Evolutionary conservation across 176 grass and related monocot species (phyloP).

Genomic region (Chloris gayana): DNA sequence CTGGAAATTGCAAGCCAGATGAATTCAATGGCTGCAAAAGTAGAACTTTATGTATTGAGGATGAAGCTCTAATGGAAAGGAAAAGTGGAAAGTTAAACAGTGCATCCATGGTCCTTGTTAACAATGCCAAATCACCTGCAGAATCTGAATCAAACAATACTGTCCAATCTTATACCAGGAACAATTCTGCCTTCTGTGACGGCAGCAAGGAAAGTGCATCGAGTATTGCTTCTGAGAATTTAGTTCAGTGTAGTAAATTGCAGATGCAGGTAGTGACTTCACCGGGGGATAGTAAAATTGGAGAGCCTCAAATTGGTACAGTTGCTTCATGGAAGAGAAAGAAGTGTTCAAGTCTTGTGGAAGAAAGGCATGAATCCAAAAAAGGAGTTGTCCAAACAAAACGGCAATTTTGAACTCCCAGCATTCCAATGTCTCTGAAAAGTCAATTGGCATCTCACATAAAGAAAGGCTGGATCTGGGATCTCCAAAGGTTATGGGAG

Average conservation of each 20-base stretch:
- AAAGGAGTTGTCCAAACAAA: background rate
- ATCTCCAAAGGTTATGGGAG: constrained; percentile 27
- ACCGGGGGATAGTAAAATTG: constrained; percentile 23
- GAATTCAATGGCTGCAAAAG: constrained; percentile 15
- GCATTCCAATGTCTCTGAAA: constrained; percentile 15
- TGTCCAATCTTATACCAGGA: background rate
- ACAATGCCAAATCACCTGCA: constrained; percentile 10
- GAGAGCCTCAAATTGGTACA: background rate
- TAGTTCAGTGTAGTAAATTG: constrained; percentile 34
- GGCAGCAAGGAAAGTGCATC: constrained; percentile 30
- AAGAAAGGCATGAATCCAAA: background rate
- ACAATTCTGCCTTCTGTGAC: constrained; percentile 3
- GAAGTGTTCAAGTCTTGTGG: constrained; percentile 18
- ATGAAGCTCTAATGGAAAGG: constrained; percentile 22
- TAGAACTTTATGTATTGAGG: constrained; percentile 25
- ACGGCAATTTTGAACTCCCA: constrained; percentile 3
- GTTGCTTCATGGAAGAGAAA: constrained; percentile 36
- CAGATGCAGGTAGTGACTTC: background rate
- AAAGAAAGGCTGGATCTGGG: constrained; percentile 8
- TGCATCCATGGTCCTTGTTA: constrained; percentile 24
- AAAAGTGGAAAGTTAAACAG: background rate
- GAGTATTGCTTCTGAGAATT: constrained; percentile 25
- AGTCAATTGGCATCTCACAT: background rate
- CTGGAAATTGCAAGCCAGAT: constrained; percentile 34
- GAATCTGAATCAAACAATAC: constrained; percentile 22